A percentile compares a stretch with the other conserved stretches of the same genome.
Conservation (phyloP, 805 yeast genomes). For the Zygotorulaspora florentina region DNA sequence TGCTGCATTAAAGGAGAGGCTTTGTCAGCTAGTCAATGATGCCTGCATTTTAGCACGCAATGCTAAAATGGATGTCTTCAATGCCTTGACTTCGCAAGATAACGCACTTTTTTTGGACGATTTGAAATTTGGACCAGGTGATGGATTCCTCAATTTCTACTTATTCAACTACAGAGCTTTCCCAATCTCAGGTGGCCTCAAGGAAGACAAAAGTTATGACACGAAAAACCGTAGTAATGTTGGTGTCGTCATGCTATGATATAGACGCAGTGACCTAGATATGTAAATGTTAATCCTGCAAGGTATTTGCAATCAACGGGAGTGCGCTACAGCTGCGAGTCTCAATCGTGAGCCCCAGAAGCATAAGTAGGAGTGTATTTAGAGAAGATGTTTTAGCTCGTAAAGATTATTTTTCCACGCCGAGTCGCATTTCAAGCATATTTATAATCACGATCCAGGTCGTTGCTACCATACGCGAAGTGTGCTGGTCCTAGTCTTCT, state of each 20-base stretch:
- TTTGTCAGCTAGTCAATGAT: constrained; percentile 60
- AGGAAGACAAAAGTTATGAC: constrained; percentile 49
- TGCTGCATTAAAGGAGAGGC: constrained; percentile 49
- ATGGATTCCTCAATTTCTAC: constrained; percentile 86
- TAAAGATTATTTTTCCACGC: too few species aligned
- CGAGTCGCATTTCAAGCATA: too few species aligned
- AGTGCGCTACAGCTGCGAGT: background rate
- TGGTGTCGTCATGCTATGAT: constrained; percentile 75
- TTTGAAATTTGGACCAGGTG: constrained; percentile 88
- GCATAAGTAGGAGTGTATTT: too few species aligned
- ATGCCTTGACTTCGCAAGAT: constrained; percentile 88
- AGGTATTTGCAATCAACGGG: background rate
- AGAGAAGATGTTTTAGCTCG: too few species aligned
- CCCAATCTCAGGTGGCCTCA: constrained; percentile 79
- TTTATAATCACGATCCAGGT: too few species aligned
- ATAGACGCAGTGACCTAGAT: background rate
- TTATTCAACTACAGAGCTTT: constrained; percentile 84
- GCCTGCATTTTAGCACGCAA: constrained; percentile 69
- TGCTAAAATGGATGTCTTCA: constrained; percentile 80
- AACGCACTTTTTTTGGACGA: constrained; percentile 78
- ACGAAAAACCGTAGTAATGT: constrained; percentile 65
- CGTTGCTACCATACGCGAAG: too few species aligned
- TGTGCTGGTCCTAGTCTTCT: too few species aligned
- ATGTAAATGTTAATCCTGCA: background rate
- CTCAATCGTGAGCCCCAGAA: background rate